Evolutionary conservation across 257 asterid species (phyloP), one percentile per base, ranked within the genome.

Genomic region (Solanum megistacrolobum): DNA sequence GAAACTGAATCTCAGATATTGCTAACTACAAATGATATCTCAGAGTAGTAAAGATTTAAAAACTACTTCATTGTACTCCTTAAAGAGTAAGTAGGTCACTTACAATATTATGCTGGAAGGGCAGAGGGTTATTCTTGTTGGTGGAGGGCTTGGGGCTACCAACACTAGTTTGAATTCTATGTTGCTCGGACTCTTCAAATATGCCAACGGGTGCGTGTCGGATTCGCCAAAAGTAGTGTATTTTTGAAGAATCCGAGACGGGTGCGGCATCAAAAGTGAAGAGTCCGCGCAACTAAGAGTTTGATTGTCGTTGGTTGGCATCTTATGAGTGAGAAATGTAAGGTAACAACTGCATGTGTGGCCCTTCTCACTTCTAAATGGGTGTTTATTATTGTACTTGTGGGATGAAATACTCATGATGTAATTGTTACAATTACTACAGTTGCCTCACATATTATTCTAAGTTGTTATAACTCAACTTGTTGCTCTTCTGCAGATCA

Each of bases 401-500:
- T 46, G 85, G 68, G 41, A 27, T 81, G 85, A 46, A 46, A 46
- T 81, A 46, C 9, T 27, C 85, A 81, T 18, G 68, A 48, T 81
- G 68, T 46, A 81, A 46, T 81, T 16, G 41, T 29, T 81, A 46
- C 35, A 6, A 25, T 8, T 46, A 31, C 29, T 32, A 9, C 10
- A 16, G 85, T 48, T 46, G 68, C 34, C 66, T 48, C 41, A 11
- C 69, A 48, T 29, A 81, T 48, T 48, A 5, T 46, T 79, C 11
- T 10, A 29, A 46, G 69, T 82, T 46, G 39, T 46, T n/a, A 34
- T 65, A 73, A 86, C 87, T 81, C 25, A 87, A 84, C 43, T 34
- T 29, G 6, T 75, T 85, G 13, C 48, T 9, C 85, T 18, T 89
- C 73, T 92, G 92, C 98, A 96, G 98, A 92, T 92, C 88, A 88